phyloP scores from a whole-genome alignment of 1,284 basidiomycete species.

The Puccinia sorghi region DNA sequence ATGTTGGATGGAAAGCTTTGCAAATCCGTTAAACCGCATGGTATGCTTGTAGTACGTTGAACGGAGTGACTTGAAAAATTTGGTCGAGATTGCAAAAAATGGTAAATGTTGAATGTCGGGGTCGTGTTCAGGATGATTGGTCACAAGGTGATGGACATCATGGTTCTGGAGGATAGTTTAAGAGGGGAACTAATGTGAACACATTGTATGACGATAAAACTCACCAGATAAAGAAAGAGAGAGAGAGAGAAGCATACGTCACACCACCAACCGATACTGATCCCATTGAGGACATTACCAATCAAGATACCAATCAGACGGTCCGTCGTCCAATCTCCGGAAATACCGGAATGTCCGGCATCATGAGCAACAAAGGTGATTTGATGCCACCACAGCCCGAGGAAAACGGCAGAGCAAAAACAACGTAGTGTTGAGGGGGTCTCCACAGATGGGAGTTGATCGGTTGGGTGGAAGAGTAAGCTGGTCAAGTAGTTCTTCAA shows the following conservation, averaged over 20 bases:
- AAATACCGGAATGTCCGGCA: conserved; percentile 89
- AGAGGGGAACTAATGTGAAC: conserved; percentile 35
- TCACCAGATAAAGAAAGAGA: neutral
- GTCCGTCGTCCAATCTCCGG: conserved; percentile 80
- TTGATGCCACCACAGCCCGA: conserved; percentile 93
- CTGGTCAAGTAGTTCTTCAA: conserved; percentile 3
- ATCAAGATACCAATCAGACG: conserved; percentile 77
- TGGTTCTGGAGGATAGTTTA: conserved; percentile 69
- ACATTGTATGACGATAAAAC: neutral
- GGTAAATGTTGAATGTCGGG: conserved; percentile 89
- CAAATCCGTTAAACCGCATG: conserved; percentile 74
- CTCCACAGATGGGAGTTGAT: conserved; percentile 52
- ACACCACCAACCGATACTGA: conserved; percentile 98
- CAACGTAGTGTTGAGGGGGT: conserved; percentile 57
- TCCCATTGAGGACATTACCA: conserved; percentile 82
- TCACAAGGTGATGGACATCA: conserved; percentile 94
- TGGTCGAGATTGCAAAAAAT: conserved; percentile 89
- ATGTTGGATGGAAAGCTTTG: neutral
- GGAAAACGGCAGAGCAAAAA: conserved; percentile 72
- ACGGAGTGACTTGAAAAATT: conserved; percentile 81
- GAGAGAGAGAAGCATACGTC: conserved; percentile 66
- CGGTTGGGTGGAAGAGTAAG: conserved; percentile 6
- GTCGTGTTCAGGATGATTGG: conserved; percentile 95
- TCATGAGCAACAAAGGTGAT: conserved; percentile 90
- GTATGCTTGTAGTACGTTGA: conserved; percentile 92